Percentiles rank a stretch among this genome's conserved stretches.
Conservation (phyloP, 129 eudicot genomes). For the Artemisia annua region DNA sequence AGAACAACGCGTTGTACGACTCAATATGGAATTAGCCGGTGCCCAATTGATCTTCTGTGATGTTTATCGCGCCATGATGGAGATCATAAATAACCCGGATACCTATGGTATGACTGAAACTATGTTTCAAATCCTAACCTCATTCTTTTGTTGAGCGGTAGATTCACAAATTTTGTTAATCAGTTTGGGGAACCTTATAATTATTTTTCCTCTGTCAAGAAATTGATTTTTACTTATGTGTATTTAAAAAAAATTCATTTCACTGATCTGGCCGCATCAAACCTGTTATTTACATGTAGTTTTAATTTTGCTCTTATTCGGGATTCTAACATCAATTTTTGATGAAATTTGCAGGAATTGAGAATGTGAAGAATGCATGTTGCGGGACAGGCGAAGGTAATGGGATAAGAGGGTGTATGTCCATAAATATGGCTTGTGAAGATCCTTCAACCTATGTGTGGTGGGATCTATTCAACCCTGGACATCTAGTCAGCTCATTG, state of each 20-base stretch:
- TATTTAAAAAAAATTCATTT: too few relatives aligned
- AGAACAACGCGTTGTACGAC: conserved; percentile 46
- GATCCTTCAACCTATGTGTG: conserved; percentile 50
- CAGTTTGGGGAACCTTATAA: not conserved
- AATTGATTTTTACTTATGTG: not conserved
- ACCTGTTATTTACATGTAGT: not conserved
- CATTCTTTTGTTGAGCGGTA: not conserved
- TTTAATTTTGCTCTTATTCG: not conserved
- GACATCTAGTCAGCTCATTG: conserved; percentile 49
- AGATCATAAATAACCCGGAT: conserved; percentile 53
- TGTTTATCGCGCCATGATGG: conserved; percentile 53
- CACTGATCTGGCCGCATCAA: too few relatives aligned
- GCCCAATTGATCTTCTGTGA: conserved; percentile 63
- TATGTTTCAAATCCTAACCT: not conserved
- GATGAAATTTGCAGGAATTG: conserved; percentile 44
- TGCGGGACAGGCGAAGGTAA: conserved; percentile 53
- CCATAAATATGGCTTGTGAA: conserved; percentile 49
- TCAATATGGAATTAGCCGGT: conserved; percentile 44
- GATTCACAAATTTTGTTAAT: not conserved
- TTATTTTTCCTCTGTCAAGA: not conserved
- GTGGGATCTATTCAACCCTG: conserved; percentile 81
- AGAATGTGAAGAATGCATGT: conserved; percentile 64
- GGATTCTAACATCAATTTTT: not conserved
- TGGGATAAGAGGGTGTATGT: conserved; percentile 55
- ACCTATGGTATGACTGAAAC: conserved; percentile 46